Percentiles rank a stretch among this genome's conserved stretches.
Conservation (phyloP, 2,329 filamentous ascomycete genomes). For the Stagonosporopsis tanaceti region DNA sequence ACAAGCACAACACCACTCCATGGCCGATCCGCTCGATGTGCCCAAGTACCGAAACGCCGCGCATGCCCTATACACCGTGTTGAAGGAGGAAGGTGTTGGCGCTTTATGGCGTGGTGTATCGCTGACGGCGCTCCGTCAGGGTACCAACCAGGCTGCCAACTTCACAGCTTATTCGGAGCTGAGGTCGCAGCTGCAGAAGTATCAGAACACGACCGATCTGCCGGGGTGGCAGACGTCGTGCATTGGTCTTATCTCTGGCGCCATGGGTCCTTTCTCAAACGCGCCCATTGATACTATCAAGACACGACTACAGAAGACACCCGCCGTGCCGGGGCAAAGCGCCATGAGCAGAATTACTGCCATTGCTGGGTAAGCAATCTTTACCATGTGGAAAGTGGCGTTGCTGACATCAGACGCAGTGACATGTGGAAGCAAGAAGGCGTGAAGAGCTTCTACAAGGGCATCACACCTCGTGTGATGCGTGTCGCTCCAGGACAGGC, state of each 20-base stretch:
- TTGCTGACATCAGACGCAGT: slow-evolving; percentile 31
- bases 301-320: slow-evolving; percentile 90
- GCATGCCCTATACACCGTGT: slow-evolving; percentile 81
- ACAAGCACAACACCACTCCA: slow-evolving; percentile 96
- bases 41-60: slow-evolving; percentile 98
- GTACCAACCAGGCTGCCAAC: slow-evolving; percentile 93
- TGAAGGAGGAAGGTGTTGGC: slow-evolving; percentile 87
- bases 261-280: slow-evolving; percentile 95
- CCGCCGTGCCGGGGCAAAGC: slow-evolving; percentile 80
- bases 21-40: slow-evolving; percentile 94
- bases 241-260: slow-evolving; percentile 89
- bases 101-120: slow-evolving; percentile 93
- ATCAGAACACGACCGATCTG: slow-evolving; percentile 76
- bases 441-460: slow-evolving; percentile 95
- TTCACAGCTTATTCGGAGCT: slow-evolving; percentile 98
- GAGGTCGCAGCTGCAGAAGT: slow-evolving; percentile 77
- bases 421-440: slow-evolving; percentile 81
- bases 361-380: slow-evolving; percentile 67
- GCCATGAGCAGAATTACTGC: slow-evolving; percentile 78
- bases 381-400: neutral
- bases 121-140: slow-evolving; percentile 91
- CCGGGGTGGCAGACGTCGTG: slow-evolving; percentile 90
- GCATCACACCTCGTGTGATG: slow-evolving; percentile 97
- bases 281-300: slow-evolving; percentile 99
- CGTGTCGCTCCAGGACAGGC: slow-evolving; percentile 95